phyloP scores from a whole-genome alignment of 257 asterid genomes.

The Jasminum sambac region DNA sequence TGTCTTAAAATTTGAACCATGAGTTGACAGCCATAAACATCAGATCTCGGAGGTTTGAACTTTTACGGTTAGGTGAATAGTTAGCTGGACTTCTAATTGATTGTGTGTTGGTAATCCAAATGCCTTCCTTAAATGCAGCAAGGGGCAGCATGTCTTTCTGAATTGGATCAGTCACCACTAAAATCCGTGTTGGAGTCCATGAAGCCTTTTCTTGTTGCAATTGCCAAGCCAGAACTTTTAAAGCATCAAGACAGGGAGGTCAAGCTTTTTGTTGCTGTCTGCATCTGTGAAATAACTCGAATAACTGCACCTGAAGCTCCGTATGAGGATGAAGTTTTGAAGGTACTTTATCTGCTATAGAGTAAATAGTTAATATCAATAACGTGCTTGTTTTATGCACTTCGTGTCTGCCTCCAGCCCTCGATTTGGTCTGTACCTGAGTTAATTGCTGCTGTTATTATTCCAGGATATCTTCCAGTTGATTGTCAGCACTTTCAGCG shows the following conservation, averaged over 20 bases:
- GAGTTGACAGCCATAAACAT: neutral
- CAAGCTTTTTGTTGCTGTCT: constrained; percentile 86
- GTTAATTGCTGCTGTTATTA: constrained; percentile 28
- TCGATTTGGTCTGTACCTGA: constrained; percentile 21
- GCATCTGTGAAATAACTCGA: constrained; percentile 94
- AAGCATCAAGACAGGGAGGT: constrained; percentile 96
- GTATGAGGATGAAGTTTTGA: constrained; percentile 71
- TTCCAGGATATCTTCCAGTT: constrained; percentile 87
- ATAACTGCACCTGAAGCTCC: constrained; percentile 99
- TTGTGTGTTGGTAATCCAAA: constrained; percentile 21
- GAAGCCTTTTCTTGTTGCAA: constrained; percentile 76
- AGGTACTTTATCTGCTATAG: constrained; percentile 49
- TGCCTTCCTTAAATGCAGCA: constrained; percentile 62
- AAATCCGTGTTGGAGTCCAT: constrained; percentile 68
- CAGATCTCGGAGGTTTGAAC: constrained; percentile 13
- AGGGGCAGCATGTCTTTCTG: constrained; percentile 76
- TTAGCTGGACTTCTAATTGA: constrained; percentile 6
- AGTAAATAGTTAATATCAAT: constrained; percentile 14
- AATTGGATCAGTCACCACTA: constrained; percentile 88
- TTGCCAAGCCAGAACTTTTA: constrained; percentile 81
- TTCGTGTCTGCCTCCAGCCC: constrained; percentile 18
- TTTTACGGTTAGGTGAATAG: neutral
- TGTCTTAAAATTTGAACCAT: constrained; percentile 3
- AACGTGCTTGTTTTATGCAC: constrained; percentile 19
- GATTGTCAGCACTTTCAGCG: constrained; percentile 88